Percentiles rank a stretch among this genome's conserved stretches.
phyloP scores from a whole-genome alignment of 2,329 filamentous ascomycete genomes.

The Trichoderma sp. region DNA sequence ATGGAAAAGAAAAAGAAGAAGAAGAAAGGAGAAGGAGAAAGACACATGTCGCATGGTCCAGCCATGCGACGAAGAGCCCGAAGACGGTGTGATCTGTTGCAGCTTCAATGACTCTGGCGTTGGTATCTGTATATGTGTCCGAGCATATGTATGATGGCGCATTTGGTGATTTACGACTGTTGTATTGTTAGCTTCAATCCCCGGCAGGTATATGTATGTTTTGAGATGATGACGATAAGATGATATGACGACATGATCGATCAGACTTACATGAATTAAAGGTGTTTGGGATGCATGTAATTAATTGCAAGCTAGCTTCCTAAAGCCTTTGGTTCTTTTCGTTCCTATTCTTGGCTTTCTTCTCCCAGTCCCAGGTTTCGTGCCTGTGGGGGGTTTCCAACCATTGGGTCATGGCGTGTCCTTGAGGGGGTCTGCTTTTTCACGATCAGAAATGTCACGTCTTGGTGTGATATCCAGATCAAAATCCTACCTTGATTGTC shows the following conservation, averaged over 20 bases:
- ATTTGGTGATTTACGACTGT: background rate
- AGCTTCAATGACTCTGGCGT: background rate
- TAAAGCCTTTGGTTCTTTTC: background rate
- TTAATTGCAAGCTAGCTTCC: too few species aligned
- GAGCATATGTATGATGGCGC: background rate
- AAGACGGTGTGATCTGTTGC: background rate
- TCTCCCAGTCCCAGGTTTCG: conserved; percentile 10
- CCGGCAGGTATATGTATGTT: background rate
- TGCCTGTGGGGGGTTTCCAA: background rate
- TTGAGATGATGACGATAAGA: background rate
- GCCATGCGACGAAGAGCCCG: background rate
- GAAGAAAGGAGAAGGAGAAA: too few species aligned
- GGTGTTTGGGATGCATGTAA: background rate
- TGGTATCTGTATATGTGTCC: background rate
- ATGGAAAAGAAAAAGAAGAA: background rate
- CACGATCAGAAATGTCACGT: background rate
- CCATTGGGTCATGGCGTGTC: background rate
- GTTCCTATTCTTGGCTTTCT: background rate
- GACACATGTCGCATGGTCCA: background rate
- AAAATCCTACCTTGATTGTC: background rate
- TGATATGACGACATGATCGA: background rate
- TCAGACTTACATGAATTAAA: background rate
- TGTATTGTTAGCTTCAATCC: background rate
- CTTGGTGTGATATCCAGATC: too few species aligned
- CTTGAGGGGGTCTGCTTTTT: background rate